Evolutionary conservation across 2,329 filamentous ascomycete species (phyloP), one percentile per base, ranked within the genome.

Genomic region (Arachnomyces sp.): DNA sequence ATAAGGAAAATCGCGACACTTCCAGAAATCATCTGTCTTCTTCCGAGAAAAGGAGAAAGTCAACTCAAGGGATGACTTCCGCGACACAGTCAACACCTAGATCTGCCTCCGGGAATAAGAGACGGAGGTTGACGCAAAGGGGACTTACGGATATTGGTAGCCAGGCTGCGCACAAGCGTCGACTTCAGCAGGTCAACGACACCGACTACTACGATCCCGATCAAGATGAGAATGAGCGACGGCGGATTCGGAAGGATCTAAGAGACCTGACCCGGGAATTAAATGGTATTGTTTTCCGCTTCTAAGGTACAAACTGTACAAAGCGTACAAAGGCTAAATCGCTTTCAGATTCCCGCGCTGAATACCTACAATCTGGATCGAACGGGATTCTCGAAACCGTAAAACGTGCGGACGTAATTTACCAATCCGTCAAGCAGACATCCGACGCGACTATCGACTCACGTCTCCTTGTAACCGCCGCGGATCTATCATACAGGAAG

Each of bases 401-500:
- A 16, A 61, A 75, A 16, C 73, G 75, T 47, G 81, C 84, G 12
- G 81, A 92, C 51, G 61, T 71, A 28, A 65, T 82, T 11, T 80
- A 82, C 45, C 70, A 72, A 41, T 72, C 78, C 50, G 82, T 94
- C 44, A 86, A 84, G 53, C 89, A 95, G 66, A 95, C 92, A 1
- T 80, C 82, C 2, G 92, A 96, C 59, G 92, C 92, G 1, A 86
- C 84, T 1, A 82, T 94, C 45, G 92, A 98, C 59, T 88, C 90
- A 0, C 80, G 85, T n/a, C 72, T 93, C 17, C 73, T 96, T 3
- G 83, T 95, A 36, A 80, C 76, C 47, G 80, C 86, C 1, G 85
- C 86, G 4, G 88, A 95, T 48, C 64, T 93, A 3, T 82, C 84
- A 0, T 82, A 84, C 52, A 86, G 85, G 51, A 88, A 87, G 57